Percentiles rank a stretch among this genome's conserved stretches.
Evolutionary conservation across 306 rosid species (phyloP).

Genomic region (Glycine latifolia): DNA sequence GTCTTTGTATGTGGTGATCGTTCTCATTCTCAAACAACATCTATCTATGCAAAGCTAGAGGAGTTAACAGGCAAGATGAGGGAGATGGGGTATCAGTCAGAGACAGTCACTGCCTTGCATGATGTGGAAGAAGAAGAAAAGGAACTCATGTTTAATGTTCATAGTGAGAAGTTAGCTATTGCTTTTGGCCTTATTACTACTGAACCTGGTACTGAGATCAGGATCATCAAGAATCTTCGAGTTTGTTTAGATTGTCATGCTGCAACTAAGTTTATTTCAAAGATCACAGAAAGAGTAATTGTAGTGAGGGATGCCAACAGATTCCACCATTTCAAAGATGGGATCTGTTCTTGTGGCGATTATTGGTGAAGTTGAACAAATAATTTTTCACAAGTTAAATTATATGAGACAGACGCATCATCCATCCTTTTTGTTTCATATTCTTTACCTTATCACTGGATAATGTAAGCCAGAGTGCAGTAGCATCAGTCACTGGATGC

Average conservation of each 20-base stretch:
- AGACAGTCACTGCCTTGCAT: constrained; percentile 81
- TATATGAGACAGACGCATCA: constrained; percentile 35
- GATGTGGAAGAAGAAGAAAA: constrained; percentile 99
- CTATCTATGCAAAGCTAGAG: constrained; percentile 85
- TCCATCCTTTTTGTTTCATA: constrained; percentile 43
- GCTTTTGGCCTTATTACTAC: constrained; percentile 86
- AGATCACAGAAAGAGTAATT: constrained; percentile 84
- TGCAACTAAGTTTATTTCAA: constrained; percentile 88
- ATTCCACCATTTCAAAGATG: constrained; percentile 92
- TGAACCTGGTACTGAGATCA: constrained; percentile 86
- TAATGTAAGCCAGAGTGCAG: no score
- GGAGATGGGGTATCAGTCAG: constrained; percentile 83
- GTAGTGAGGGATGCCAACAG: constrained; percentile 95
- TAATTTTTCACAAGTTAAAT: constrained; percentile 34
- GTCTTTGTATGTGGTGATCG: constrained; percentile 86
- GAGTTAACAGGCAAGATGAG: constrained; percentile 81
- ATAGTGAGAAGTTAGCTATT: constrained; percentile 92
- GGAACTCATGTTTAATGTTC: constrained; percentile 87
- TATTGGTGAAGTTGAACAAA: constrained; percentile 73
- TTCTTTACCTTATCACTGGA: constrained; percentile 6
- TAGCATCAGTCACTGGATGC: not conserved
- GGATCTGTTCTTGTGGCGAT: constrained; percentile 87
- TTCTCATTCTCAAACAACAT: constrained; percentile 75
- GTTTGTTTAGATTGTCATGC: constrained; percentile 95
- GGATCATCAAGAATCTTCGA: constrained; percentile 93